Percentiles rank a stretch among this genome's conserved stretches.
Conservation (phyloP, 768 basidiomycete species). For the Coprinellus micaceus region DNA sequence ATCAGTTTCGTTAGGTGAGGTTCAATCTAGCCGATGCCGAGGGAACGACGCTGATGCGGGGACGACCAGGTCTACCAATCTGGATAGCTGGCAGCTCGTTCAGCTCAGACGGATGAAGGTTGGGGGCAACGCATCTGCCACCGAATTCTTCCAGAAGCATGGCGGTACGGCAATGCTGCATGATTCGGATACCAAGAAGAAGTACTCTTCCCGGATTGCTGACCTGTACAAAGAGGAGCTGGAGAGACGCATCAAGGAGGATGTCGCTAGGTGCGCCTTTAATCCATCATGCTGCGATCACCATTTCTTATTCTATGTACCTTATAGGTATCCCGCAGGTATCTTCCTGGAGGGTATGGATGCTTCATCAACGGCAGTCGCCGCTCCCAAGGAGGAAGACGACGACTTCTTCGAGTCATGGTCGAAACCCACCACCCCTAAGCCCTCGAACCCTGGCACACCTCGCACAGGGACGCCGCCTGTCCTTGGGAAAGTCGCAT, state of each 20-base stretch:
- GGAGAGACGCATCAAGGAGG: slow-evolving; percentile 73
- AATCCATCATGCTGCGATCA: slow-evolving; percentile 3
- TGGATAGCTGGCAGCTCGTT: slow-evolving; percentile 88
- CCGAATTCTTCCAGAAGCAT: slow-evolving; percentile 87
- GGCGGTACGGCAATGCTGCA: slow-evolving; percentile 68
- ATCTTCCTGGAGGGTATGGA: slow-evolving; percentile 84
- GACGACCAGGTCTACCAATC: slow-evolving; percentile 79
- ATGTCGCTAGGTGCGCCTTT: slow-evolving; percentile 54
- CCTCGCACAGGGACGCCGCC: slow-evolving; percentile 53
- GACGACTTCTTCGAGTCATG: slow-evolving; percentile 98
- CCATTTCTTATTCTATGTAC: not conserved
- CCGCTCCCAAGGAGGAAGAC: slow-evolving; percentile 42
- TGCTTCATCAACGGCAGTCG: slow-evolving; percentile 28
- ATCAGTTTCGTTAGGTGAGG: slow-evolving; percentile 92
- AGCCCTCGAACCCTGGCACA: slow-evolving; percentile 49
- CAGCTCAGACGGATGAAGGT: slow-evolving; percentile 97
- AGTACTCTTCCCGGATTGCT: slow-evolving; percentile 81
- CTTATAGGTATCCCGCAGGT: slow-evolving; percentile 65
- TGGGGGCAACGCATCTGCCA: slow-evolving; percentile 84
- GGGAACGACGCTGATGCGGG: too few relatives aligned
- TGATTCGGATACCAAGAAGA: slow-evolving; percentile 80
- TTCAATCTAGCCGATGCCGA: not conserved
- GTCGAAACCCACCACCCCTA: slow-evolving; percentile 78
- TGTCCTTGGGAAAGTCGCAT: slow-evolving; percentile 50
- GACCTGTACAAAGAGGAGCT: slow-evolving; percentile 93